A percentile compares a stretch with the other conserved stretches of the same genome.
phyloP scores from a whole-genome alignment of 192 early-diverging fungal species.

The Coemansia sp. region DNA sequence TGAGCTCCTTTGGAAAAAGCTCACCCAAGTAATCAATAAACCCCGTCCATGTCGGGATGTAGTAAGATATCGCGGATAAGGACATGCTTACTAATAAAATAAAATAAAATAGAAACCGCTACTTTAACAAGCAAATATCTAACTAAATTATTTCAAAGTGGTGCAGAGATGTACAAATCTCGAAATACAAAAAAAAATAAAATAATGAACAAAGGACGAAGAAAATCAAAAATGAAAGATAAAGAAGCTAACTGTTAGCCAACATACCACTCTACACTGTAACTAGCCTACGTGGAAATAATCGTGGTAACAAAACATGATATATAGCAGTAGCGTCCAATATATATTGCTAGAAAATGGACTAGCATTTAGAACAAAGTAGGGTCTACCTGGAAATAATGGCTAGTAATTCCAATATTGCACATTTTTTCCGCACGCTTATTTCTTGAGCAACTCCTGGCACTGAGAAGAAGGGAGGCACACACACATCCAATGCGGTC shows the following conservation, averaged over 20 bases:
- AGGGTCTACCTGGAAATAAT: not conserved
- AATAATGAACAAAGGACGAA: not conserved
- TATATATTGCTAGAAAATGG: not conserved
- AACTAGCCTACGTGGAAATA: not conserved
- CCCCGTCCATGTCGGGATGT: conserved; percentile 44
- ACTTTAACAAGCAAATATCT: not conserved
- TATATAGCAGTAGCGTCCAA: not conserved
- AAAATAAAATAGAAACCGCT: not conserved
- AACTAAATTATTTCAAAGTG: not conserved
- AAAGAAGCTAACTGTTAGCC: not conserved
- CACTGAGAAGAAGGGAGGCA: not conserved
- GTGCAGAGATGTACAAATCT: conserved; percentile 4
- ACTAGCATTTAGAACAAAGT: not conserved
- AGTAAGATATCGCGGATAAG: conserved; percentile 31
- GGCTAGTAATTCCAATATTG: conserved; percentile 11
- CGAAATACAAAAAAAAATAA: not conserved
- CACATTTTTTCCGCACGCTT: not conserved
- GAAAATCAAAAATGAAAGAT: not conserved
- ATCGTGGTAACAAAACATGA: not conserved
- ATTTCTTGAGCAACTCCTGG: not conserved
- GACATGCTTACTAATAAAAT: conserved; percentile 11
- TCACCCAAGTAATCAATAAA: conserved; percentile 33
- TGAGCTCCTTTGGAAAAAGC: conserved; percentile 49
- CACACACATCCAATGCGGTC: not conserved
- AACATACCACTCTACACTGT: not conserved